phyloP scores from a whole-genome alignment of 2,329 filamentous ascomycete species.

The Colletotrichum tofieldiae region DNA sequence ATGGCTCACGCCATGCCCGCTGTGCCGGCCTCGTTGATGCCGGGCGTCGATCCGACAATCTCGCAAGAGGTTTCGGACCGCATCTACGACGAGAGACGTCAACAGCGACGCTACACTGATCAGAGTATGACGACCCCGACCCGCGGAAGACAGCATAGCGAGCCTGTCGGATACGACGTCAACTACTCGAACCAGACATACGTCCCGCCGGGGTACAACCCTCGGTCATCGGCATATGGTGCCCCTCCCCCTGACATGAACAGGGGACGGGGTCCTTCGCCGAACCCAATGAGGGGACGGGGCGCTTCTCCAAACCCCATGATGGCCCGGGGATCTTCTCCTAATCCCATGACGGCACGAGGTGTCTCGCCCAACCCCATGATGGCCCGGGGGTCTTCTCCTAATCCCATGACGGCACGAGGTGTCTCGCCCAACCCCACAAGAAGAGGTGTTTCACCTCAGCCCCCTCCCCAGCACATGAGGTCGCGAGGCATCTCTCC shows the following conservation, averaged over 20 bases:
- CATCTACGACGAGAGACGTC: conserved; percentile 69
- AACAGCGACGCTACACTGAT: conserved; percentile 61
- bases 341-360: conserved; percentile 58
- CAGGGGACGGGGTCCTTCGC: conserved; percentile 57
- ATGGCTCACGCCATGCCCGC: conserved; percentile 61
- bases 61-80: conserved; percentile 71
- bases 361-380: conserved; percentile 52
- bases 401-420: conserved; percentile 58
- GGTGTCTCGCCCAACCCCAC: conserved; percentile 64
- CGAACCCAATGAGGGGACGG: conserved; percentile 50
- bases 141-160: conserved; percentile 57
- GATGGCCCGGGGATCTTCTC: conserved; percentile 55
- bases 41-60: conserved; percentile 71
- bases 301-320: conserved; percentile 55
- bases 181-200: conserved; percentile 50
- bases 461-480: conserved; percentile 53
- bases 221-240: conserved; percentile 57
- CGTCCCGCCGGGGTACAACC: conserved; percentile 60
- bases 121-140: conserved; percentile 59
- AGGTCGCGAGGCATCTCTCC: conserved; percentile 61
- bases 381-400: conserved; percentile 34
- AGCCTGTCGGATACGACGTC: conserved; percentile 42
- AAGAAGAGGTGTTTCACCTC: conserved; percentile 47
- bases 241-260: conserved; percentile 47
- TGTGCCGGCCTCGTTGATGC: conserved; percentile 72